These are phyloP conservation scores for Claviceps fusiformis DNA, from an alignment of 2,329 filamentous ascomycete genomes.

Conservation along the genomic window DNA sequence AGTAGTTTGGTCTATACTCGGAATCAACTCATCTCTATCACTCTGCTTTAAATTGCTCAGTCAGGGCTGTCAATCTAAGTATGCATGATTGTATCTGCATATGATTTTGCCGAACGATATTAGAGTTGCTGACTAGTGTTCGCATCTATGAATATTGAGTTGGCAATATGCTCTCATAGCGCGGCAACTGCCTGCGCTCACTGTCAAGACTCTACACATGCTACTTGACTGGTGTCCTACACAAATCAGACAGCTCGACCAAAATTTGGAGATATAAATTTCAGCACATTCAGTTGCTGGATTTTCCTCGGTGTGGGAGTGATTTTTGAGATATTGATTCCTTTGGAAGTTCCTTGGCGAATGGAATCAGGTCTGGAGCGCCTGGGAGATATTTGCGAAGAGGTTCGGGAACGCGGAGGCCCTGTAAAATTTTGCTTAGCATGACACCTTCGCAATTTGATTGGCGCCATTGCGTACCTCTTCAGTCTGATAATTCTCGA, in stretches of 20 bases:
- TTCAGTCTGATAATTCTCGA: constrained; percentile 94
- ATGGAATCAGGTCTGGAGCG: constrained; percentile 78
- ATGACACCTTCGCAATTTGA: not conserved
- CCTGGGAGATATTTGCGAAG: constrained; percentile 85
- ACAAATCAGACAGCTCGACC: not conserved
- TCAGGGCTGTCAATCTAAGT: too few relatives aligned
- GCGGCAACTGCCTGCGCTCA: not conserved
- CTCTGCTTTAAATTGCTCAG: too few relatives aligned
- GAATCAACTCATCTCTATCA: too few relatives aligned
- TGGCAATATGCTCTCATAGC: not conserved
- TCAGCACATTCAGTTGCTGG: constrained; percentile 9
- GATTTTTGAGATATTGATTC: constrained; percentile 30
- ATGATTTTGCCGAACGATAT: not conserved
- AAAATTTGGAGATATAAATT: not conserved
- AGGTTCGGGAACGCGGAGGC: constrained; percentile 67
- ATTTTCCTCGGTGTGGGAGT: constrained; percentile 18
- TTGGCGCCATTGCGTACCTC: constrained; percentile 34
- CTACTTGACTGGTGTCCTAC: not conserved
- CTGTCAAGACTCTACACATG: not conserved
- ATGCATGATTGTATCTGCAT: not conserved
- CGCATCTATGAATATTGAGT: not conserved
- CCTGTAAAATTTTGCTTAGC: constrained; percentile 27
- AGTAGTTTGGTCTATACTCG: too few relatives aligned
- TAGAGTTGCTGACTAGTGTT: not conserved
- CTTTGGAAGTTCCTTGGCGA: constrained; percentile 72